Conservation (phyloP, 1,139 yeast genomes). For the Blastobotrys serpentis region DNA sequence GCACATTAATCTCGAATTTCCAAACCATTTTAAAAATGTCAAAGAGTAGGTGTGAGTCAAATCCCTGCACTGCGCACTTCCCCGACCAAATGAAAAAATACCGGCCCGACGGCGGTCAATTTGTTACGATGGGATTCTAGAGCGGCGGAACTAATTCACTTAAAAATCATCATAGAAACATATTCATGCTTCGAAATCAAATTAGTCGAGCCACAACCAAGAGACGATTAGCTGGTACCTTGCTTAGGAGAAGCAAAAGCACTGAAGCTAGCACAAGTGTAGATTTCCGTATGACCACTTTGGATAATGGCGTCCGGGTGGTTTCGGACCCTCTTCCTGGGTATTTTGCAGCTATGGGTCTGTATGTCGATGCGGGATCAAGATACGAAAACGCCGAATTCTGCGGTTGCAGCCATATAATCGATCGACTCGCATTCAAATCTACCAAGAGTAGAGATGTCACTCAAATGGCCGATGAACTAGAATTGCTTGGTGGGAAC, state of each 20-base stretch:
- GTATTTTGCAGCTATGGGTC: slow-evolving; percentile 87
- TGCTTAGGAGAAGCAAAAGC: background rate
- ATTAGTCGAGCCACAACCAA: background rate
- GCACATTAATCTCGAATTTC: slow-evolving; percentile 59
- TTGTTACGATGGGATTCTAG: no score
- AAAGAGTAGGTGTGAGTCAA: background rate
- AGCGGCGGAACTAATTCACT: no score
- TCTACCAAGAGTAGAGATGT: slow-evolving; percentile 66
- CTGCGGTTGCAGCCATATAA: slow-evolving; percentile 75
- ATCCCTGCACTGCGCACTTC: background rate
- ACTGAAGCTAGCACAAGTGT: background rate
- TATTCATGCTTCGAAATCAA: background rate
- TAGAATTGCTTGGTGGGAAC: slow-evolving; percentile 87
- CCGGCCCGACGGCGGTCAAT: background rate
- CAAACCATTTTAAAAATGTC: background rate
- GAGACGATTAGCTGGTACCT: background rate
- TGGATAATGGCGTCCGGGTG: slow-evolving; percentile 75
- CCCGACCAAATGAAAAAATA: background rate
- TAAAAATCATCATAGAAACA: background rate
- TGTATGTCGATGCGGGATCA: slow-evolving; percentile 88
- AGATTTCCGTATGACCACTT: slow-evolving; percentile 45
- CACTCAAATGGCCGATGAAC: slow-evolving; percentile 67
- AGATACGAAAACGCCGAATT: slow-evolving; percentile 61
- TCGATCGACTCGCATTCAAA: slow-evolving; percentile 84
- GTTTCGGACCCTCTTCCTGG: slow-evolving; percentile 88